Conservation (phyloP, 2,329 filamentous ascomycete genomes). For the Zelopaecilomyces penicillatus region DNA sequence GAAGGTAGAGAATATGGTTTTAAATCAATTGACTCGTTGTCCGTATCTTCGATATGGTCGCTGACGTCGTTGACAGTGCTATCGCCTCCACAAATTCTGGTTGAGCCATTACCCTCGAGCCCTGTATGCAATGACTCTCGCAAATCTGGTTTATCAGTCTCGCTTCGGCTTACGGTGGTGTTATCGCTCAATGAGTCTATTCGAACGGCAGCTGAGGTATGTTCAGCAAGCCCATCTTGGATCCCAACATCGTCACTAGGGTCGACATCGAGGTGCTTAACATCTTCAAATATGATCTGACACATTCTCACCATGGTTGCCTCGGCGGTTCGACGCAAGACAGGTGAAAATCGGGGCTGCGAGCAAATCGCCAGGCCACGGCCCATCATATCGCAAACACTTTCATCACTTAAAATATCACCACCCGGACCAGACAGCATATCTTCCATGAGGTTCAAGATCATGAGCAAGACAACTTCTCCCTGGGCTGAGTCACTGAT, state of each 20-base stretch:
- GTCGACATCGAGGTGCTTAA: conserved; percentile 79
- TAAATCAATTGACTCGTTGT: conserved; percentile 48
- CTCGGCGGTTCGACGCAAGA: conserved; percentile 83
- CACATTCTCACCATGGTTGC: conserved; percentile 99
- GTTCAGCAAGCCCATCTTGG: conserved; percentile 57
- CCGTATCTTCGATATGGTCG: conserved; percentile 31
- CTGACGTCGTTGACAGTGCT: conserved; percentile 8
- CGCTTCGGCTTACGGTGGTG: conserved; percentile 5
- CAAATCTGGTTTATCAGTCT: conserved; percentile 1
- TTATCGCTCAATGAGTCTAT: conserved; percentile 59
- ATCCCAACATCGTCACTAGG: conserved; percentile 57
- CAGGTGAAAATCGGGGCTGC: conserved; percentile 81
- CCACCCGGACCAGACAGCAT: conserved; percentile 94
- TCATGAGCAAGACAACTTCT: conserved; percentile 89
- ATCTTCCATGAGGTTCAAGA: conserved; percentile 94
- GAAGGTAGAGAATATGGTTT: conserved; percentile 90
- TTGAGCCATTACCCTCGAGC: too few species aligned
- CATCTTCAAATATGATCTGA: conserved; percentile 90
- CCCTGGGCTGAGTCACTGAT: conserved; percentile 91
- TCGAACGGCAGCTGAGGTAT: conserved; percentile 66
- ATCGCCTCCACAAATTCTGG: too few species aligned
- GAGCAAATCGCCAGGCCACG: conserved; percentile 96
- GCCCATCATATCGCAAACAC: conserved; percentile 99
- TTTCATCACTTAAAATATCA: conserved; percentile 91
- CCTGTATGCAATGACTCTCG: background rate